Evolutionary conservation across 1,284 basidiomycete species (phyloP), one percentile per base, ranked within the genome.

Genomic region (Marasmius oreades): DNA sequence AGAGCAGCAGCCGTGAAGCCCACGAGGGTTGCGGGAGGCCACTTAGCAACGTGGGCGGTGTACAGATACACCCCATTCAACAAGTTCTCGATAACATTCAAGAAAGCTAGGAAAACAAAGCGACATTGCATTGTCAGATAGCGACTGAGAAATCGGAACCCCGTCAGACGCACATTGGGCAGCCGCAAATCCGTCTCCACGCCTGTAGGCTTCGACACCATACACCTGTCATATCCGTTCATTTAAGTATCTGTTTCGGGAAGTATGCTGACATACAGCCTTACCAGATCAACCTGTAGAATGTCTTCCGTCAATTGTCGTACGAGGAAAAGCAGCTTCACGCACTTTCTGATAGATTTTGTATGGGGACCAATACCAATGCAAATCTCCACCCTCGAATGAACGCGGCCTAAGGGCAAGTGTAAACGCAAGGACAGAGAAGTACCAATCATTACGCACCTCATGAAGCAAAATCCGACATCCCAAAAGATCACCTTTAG

Each of bases 31-130:
- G 91, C 90, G 2, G 78, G 67, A 0, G 88, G 78, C 66, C 81
- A 84, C 45, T 73, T 64, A 3, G 73, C 69, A 57, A 85, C 69
- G 64, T 93, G 84, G 0, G 86, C 84, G 37, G 90, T 79, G 69
- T 88, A 91, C 47, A 96, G 69, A 70, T 94, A 95, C 55, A 68
- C 63, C 46, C 92, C 64, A 71, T 93, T 95, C 64, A 95, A 68
- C 16, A 82, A 53, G 0, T 85, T 89, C 71, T 97, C 95, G 53
- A 92, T 69, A 4, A 55, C 14, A 55, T 55, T 55, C 43, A 55
- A 33, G 11, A 55, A 43, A 16, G 53, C 53, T 55, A 5, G 4
- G 44, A 23, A 22, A 12, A 33, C 33, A 37, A n/a, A 37, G 39
- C 18, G 43, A 28, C 14, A 43, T 16, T 8, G 16, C 39, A 20